phyloP scores from a whole-genome alignment of 805 yeast genomes.

The Brettanomyces sp. region DNA sequence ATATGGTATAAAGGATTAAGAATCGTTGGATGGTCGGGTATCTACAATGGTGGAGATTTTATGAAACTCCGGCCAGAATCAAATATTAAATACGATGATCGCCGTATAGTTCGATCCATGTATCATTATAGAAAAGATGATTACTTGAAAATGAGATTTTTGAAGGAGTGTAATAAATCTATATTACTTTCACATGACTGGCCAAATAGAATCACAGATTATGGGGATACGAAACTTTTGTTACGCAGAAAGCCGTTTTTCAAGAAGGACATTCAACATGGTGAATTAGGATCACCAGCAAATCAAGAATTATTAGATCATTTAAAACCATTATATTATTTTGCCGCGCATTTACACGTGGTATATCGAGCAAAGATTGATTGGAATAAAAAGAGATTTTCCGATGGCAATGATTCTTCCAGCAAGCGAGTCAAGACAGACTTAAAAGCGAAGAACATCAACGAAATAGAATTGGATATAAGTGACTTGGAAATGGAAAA shows the following conservation, averaged over 20 bases:
- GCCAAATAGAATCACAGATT: constrained; percentile 71
- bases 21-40: constrained; percentile 81
- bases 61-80: constrained; percentile 29
- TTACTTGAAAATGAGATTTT: constrained; percentile 43
- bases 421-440: constrained; percentile 9
- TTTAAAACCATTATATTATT: constrained; percentile 67
- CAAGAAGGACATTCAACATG: constrained; percentile 46
- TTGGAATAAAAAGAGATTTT: constrained; percentile 8
- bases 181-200: constrained; percentile 82
- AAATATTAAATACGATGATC: constrained; percentile 36
- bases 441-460: constrained; percentile 9
- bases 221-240: constrained; percentile 49
- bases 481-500: constrained; percentile 5
- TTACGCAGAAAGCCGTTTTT: constrained; percentile 60
- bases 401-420: constrained; percentile 10
- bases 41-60: constrained; percentile 49
- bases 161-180: constrained; percentile 29
- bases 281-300: constrained; percentile 65
- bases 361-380: constrained; percentile 48
- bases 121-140: constrained; percentile 70
- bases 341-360: constrained; percentile 84
- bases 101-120: constrained; percentile 40
- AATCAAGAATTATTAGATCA: constrained; percentile 42
- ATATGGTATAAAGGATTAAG: constrained; percentile 68
- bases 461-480: constrained; percentile 28